Evolutionary conservation across 352 stramenopile species (phyloP), one percentile per base, ranked within the genome.

Genomic region (Thraustochytrium sp.): DNA sequence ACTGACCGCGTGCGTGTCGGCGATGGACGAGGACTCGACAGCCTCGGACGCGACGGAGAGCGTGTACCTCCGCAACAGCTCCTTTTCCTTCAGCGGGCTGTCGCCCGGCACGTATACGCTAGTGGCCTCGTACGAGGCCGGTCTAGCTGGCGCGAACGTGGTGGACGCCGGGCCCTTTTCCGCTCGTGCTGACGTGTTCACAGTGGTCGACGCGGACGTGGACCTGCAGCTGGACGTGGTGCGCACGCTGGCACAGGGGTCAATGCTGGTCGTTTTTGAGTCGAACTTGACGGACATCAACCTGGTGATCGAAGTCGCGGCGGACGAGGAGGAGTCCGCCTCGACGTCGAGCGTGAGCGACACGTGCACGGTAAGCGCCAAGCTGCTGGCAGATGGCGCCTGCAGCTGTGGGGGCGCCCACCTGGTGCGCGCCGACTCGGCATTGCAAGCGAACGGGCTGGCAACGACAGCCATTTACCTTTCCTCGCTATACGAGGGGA

Each of bases 301-400:
- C 36, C 16, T 73, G 11, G 59, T 84, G 18, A 26, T 84, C 21
- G 40, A 78, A 13, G 85, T 84, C 34, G 21, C n/a, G 36, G 11
- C 53, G 2, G 38, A 2, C 44, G 59, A 80, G 37, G 36, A 31
- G 21, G 40, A 72, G 9, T 72, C 59, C 8, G 13, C 29, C 42
- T 16, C 36, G 13, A 72, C 59, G 23, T n/a, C n/a, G n/a, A n/a
- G n/a, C n/a, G n/a, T n/a, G n/a, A n/a, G n/a, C n/a, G n/a, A n/a
- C n/a, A 44, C 29, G 23, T 84, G 75, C 26, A 37, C 38, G 9
- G 75, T 84, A 38, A 80, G 75, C 36, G n/a, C 55, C 37, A 84
- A 84, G 31, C 38, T 84, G 21, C 51, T 84, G 3, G 44, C 55
- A 31, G 75, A 84, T 63, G 75, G 75, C 26, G 75, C 61, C 8